Base-by-base conservation (phyloP, 2,329 filamentous ascomycete species). In the Scedosporium aurantiacum region DNA sequence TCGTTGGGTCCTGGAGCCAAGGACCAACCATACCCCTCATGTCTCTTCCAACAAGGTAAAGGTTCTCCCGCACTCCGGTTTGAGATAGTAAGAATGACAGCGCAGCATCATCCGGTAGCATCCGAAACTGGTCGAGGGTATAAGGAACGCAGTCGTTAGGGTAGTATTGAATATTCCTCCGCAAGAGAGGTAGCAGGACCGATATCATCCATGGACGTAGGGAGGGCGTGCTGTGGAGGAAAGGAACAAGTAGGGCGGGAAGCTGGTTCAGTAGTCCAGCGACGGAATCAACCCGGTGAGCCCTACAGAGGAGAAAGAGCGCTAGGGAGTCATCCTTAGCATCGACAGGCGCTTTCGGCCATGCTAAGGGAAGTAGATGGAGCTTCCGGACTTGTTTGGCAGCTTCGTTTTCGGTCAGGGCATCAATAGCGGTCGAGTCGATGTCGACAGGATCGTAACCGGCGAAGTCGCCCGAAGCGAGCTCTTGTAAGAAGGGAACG, bases 181-280 rank as follows among this genome's bases (percentile, higher is more conserved):
- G 79, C 41, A 90, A 70, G 10, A 91, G 76, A 0, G 89, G 89
- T 6, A 92, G 74, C 16, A 90, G 77, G 2, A 81, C 82, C 0
- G 87, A 87, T 21, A 89, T 79, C 68, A 85, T 81, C 88, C 89
- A 90, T 0, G 78, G 82, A 58, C 83, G 80, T 43, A 92, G 75
- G 62, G 78, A 82, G 7, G 82, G 77, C 43, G 82, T 81, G 62
- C 82, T 78, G 57, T 82, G 75, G 16, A 91, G 75, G 69, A 91
- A 92, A 0, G 89, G 88, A 23, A 79, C 75, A 18, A 91, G 75
- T 32, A 93, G 76, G n/a, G 79, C 77, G 0, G 86, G 85, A 1
- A 91, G 70, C 65, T 88, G 80, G n/a, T 79, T 77, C 21, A 92
- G 76, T 63, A 91, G 74, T n/a, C 89, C 89, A 1, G 88, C 86